These are phyloP conservation scores for Pestalotiopsis sp. DNA, from an alignment of 2,329 filamentous ascomycete genomes.

Conservation along the genomic window DNA sequence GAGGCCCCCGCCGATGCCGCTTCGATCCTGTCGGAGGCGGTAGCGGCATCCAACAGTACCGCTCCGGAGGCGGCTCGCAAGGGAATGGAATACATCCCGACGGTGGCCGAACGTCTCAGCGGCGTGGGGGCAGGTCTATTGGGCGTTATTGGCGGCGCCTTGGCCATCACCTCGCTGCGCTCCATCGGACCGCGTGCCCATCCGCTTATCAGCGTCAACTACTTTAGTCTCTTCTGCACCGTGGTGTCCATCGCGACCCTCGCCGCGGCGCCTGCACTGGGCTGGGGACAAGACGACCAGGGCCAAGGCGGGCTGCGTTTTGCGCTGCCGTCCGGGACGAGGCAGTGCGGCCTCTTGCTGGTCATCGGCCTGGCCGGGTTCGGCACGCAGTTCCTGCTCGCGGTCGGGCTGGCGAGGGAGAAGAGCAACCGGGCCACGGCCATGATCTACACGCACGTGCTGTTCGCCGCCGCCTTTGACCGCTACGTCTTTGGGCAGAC, in stretches of 20 bases:
- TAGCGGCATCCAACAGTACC: conserved; percentile 18
- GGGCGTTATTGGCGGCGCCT: conserved; percentile 75
- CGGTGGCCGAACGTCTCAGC: conserved; percentile 64
- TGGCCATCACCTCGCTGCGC: conserved; percentile 74
- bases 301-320: conserved; percentile 49
- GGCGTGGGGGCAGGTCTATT: conserved; percentile 74
- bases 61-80: conserved; percentile 24
- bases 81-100: conserved; percentile 41
- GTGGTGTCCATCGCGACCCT: conserved; percentile 67
- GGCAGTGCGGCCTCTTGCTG: conserved; percentile 68
- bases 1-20: not conserved
- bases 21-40: conserved; percentile 15
- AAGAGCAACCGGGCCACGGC: conserved; percentile 60
- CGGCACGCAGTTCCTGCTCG: conserved; percentile 83
- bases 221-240: conserved; percentile 73
- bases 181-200: conserved; percentile 81
- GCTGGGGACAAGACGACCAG: conserved; percentile 44
- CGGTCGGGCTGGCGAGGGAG: conserved; percentile 73
- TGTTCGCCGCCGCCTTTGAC: conserved; percentile 57
- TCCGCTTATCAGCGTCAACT: conserved; percentile 82
- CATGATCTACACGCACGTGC: conserved; percentile 61
- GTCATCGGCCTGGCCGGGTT: conserved; percentile 77
- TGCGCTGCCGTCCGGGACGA: conserved; percentile 38
- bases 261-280: conserved; percentile 45
- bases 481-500: conserved; percentile 52